phyloP scores from a whole-genome alignment of 1,284 basidiomycete species.

The Agroathelia rolfsii region DNA sequence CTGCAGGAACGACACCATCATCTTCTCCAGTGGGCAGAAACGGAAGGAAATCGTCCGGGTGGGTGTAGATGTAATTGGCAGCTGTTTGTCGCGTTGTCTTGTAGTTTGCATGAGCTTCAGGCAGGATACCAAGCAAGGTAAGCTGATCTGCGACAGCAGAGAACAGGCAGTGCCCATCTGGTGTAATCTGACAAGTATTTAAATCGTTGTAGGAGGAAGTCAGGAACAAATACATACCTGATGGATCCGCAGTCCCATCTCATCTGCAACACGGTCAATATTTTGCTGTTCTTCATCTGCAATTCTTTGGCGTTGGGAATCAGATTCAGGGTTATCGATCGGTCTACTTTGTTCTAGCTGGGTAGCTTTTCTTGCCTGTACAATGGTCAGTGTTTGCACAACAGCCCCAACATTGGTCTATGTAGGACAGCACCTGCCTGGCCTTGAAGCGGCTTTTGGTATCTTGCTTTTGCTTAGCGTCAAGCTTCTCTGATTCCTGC shows the following conservation, averaged over 20 bases:
- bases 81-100: slow-evolving; percentile 59
- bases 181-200: slow-evolving; percentile 55
- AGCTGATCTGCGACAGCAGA: slow-evolving; percentile 90
- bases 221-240: slow-evolving; percentile 41
- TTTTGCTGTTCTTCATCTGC: slow-evolving; percentile 64
- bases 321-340: slow-evolving; percentile 49
- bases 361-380: slow-evolving; percentile 70
- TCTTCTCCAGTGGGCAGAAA: slow-evolving; percentile 82
- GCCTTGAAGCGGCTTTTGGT: slow-evolving; percentile 69
- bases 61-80: slow-evolving; percentile 73
- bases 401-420: slow-evolving; percentile 1
- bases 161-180: slow-evolving; percentile 94
- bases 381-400: slow-evolving; percentile 7
- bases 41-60: slow-evolving; percentile 88
- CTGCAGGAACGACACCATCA: slow-evolving; percentile 64
- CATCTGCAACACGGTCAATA: slow-evolving; percentile 60
- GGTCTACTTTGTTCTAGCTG: slow-evolving; percentile 51
- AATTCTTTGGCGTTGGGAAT: slow-evolving; percentile 60
- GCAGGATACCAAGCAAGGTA: slow-evolving; percentile 48
- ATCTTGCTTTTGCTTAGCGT: slow-evolving; percentile 45
- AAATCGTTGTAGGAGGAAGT: slow-evolving; percentile 4
- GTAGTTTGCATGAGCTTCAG: slow-evolving; percentile 47
- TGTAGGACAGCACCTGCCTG: slow-evolving; percentile 48
- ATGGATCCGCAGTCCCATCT: slow-evolving; percentile 56
- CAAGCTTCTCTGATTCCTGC: slow-evolving; percentile 28